phyloP scores from a whole-genome alignment of 2,329 filamentous ascomycete genomes.

The Amphichorda felina region DNA sequence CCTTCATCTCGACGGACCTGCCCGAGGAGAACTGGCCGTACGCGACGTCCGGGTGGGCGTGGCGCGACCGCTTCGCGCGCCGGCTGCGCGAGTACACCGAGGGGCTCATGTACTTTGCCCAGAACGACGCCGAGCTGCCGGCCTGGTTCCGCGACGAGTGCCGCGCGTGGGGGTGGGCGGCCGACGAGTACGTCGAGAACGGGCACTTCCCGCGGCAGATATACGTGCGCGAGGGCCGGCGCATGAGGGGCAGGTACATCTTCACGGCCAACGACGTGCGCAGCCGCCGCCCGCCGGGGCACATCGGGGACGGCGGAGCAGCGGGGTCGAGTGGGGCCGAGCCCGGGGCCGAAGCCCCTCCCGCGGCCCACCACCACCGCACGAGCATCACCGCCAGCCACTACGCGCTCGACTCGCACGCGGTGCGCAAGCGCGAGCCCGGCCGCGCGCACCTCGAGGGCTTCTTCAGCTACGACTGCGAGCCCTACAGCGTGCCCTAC shows the following conservation, averaged over 20 bases:
- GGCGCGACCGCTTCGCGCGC: constrained; percentile 1
- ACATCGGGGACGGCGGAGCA: too few species aligned
- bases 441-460: constrained; percentile 1
- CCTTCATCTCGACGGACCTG: constrained; percentile 3
- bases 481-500: constrained; percentile 1
- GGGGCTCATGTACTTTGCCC: constrained; percentile 1
- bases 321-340: too few species aligned
- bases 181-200: constrained; percentile 1
- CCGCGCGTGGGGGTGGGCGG: constrained; percentile 1
- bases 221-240: constrained; percentile 2
- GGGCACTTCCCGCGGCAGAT: constrained; percentile 2
- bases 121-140: constrained; percentile 1
- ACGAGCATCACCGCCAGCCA: constrained; percentile 2
- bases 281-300: too few species aligned
- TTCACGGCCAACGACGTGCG: constrained; percentile 2
- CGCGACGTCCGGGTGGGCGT: constrained; percentile 1
- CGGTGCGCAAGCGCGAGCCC: constrained; percentile 1
- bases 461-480: constrained; percentile 1
- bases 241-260: constrained; percentile 1
- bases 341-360: too few species aligned
- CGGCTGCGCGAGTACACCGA: constrained; percentile 1
- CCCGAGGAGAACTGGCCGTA: constrained; percentile 3
- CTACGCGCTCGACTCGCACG: constrained; percentile 1
- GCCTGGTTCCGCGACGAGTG: constrained; percentile 1
- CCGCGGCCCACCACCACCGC: too few species aligned